phyloP scores from a whole-genome alignment of 2,329 filamentous ascomycete genomes.

The Sporothrix brunneoviolacea region DNA sequence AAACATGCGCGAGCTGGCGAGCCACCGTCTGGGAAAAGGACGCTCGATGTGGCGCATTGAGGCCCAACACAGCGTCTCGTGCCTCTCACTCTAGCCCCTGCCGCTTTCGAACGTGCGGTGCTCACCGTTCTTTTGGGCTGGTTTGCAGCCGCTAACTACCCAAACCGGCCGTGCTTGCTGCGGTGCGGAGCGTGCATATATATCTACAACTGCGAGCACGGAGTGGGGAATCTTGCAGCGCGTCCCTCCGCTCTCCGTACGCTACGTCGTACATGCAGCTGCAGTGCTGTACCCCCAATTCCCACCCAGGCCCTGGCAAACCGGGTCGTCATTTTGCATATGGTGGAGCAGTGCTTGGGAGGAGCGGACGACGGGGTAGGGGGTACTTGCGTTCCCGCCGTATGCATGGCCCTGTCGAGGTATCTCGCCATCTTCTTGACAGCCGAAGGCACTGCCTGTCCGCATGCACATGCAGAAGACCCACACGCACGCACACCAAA shows the following conservation, averaged over 20 bases:
- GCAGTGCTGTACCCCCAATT: conserved; percentile 1
- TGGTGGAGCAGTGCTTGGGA: not conserved
- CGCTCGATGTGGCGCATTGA: not conserved
- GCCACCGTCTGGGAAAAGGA: too few species aligned
- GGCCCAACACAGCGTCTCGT: not conserved
- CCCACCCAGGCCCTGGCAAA: conserved; percentile 1
- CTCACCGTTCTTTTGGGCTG: conserved; percentile 14
- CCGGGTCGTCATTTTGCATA: conserved; percentile 12
- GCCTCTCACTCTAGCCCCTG: not conserved
- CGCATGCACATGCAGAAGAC: conserved; percentile 3
- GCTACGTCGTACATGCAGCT: conserved; percentile 1
- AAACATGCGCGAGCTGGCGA: too few species aligned
- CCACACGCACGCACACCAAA: not conserved
- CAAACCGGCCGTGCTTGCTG: not conserved
- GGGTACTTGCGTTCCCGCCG: not conserved
- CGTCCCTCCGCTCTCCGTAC: not conserved
- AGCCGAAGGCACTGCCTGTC: not conserved
- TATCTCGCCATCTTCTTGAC: not conserved
- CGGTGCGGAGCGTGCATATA: not conserved
- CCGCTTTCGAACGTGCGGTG: not conserved
- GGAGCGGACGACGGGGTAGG: not conserved
- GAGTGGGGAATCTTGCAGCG: conserved; percentile 3
- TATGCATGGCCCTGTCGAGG: not conserved
- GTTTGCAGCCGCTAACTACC: conserved; percentile 12
- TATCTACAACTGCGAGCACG: not conserved